Evolutionary conservation across 148 eudicot species (phyloP).

Genomic region (Nyssa sinensis): DNA sequence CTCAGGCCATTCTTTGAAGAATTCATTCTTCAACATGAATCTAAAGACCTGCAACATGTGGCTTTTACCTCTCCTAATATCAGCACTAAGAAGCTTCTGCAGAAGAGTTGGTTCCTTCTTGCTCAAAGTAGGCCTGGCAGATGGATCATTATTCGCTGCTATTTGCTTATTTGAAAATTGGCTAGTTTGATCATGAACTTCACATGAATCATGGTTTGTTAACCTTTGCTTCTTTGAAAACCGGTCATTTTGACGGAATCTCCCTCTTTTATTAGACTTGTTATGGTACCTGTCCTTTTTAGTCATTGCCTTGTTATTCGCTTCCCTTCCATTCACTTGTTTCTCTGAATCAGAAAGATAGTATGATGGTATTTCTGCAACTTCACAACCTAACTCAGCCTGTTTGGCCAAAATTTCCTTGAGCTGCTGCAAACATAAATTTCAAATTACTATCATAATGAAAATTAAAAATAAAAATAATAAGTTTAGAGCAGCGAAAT

Average conservation of each 20-base stretch:
- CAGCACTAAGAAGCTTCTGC: constrained; percentile 72
- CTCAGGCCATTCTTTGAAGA: constrained; percentile 63
- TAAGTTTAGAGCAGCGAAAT: background rate
- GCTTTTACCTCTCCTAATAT: constrained; percentile 56
- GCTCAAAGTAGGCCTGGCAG: constrained; percentile 7
- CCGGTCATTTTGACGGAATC: constrained; percentile 33
- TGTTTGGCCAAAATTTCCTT: constrained; percentile 86
- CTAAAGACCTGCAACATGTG: constrained; percentile 71
- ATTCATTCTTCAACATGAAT: constrained; percentile 79
- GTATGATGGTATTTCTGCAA: constrained; percentile 82
- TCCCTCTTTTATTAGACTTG: constrained; percentile 51
- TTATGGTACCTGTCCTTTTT: constrained; percentile 54
- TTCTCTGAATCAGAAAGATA: constrained; percentile 63
- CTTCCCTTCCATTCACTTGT: constrained; percentile 31
- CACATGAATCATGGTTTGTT: constrained; percentile 27
- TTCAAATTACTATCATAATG: background rate
- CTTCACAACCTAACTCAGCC: constrained; percentile 88
- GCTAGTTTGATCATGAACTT: constrained; percentile 19
- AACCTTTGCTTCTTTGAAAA: constrained; percentile 27
- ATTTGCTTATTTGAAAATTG: constrained; percentile 32
- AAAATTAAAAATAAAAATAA: background rate
- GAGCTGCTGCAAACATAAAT: constrained; percentile 64
- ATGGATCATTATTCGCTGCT: constrained; percentile 13
- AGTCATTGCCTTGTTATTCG: constrained; percentile 25
- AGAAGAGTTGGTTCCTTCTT: constrained; percentile 63